These are phyloP conservation scores for Mercurialis annua DNA, from an alignment of 345 rosid genomes.

Conservation along the genomic window DNA sequence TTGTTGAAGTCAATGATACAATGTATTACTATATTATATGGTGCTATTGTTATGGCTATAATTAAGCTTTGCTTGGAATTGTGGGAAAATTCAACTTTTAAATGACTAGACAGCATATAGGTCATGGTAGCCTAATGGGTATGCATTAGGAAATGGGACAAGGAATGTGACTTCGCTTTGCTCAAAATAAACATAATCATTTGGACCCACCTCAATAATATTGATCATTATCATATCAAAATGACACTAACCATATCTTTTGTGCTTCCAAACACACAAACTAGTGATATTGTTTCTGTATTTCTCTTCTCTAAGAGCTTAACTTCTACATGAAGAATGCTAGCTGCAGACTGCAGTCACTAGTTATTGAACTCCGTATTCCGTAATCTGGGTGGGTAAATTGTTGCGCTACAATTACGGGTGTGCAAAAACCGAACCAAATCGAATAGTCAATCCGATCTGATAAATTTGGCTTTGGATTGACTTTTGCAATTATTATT, in stretches of 20 bases:
- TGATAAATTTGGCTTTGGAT: too few relatives aligned
- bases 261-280: background rate
- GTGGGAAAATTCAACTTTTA: background rate
- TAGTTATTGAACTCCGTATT: background rate
- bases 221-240: background rate
- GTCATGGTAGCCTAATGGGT: background rate
- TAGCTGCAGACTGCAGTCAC: too few relatives aligned
- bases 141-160: background rate
- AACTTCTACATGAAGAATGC: too few relatives aligned
- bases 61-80: too few relatives aligned
- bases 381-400: too few relatives aligned
- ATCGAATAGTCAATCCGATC: too few relatives aligned
- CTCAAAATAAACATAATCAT: background rate
- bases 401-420: too few relatives aligned
- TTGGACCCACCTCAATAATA: conserved; percentile 5
- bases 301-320: background rate
- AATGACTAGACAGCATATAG: conserved; percentile 4
- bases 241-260: background rate
- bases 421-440: too few relatives aligned
- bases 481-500: too few relatives aligned
- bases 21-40: too few relatives aligned
- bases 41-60: too few relatives aligned
- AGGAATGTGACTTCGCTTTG: background rate
- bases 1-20: too few relatives aligned
- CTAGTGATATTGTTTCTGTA: background rate